Conservation (phyloP, 192 early-diverging fungal genomes). For the Chytriomyces hyalinus region DNA sequence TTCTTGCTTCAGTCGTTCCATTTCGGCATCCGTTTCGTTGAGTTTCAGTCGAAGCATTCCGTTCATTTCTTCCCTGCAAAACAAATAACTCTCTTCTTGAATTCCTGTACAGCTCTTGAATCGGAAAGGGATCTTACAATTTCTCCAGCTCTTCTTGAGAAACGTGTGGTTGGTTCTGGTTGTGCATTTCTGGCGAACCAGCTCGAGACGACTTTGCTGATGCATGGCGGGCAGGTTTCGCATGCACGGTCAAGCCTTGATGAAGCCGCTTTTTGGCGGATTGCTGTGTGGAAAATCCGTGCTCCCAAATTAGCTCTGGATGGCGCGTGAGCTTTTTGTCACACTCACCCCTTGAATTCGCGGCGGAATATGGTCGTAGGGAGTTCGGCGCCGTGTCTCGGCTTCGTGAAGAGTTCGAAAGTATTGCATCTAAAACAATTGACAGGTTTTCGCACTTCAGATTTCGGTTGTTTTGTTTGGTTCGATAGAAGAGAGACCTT, state of each 20-base stretch:
- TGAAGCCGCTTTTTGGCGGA: constrained; percentile 26
- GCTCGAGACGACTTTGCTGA: constrained; percentile 26
- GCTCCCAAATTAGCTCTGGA: neutral
- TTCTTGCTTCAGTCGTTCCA: constrained; percentile 28
- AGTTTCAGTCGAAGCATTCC: constrained; percentile 53
- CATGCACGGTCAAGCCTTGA: constrained; percentile 16
- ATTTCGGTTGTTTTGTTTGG: neutral
- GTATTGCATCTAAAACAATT: constrained; percentile 45
- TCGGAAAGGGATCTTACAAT: constrained; percentile 29
- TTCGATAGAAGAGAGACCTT: constrained; percentile 39
- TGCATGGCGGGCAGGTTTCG: constrained; percentile 27
- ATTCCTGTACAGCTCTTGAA: neutral
- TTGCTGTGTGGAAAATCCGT: neutral
- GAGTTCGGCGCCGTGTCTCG: constrained; percentile 49
- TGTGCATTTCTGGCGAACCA: constrained; percentile 21
- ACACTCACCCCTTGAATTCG: constrained; percentile 41
- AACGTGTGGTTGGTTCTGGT: neutral
- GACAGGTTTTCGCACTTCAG: neutral
- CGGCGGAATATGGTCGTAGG: constrained; percentile 63
- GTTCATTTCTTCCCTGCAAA: constrained; percentile 53
- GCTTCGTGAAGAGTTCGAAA: constrained; percentile 60
- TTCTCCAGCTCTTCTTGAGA: constrained; percentile 42
- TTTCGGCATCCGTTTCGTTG: constrained; percentile 41
- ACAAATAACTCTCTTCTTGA: neutral
- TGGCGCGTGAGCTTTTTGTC: neutral